Evolutionary conservation across 78 protist species (phyloP), one percentile per base, ranked within the genome.

Genomic region (Speleostelium caveatum): DNA sequence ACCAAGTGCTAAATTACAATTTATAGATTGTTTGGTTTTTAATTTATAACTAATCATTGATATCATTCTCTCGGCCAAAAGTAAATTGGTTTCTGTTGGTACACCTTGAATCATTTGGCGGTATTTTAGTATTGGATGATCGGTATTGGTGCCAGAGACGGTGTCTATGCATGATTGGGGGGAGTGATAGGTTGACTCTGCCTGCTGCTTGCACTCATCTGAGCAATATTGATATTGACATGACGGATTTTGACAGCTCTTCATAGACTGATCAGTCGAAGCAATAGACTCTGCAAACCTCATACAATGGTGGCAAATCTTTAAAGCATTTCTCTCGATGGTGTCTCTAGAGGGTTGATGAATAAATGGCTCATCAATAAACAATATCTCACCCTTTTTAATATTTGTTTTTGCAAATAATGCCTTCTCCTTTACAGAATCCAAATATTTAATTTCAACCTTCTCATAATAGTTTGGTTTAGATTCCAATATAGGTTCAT

Each of bases 1-100:
- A 16, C 73, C 91, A 39, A 83, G 51, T 69, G 79, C 91, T 19
- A 83, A 59, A 38, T 83, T 83, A 58, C 91, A 83, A 42, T 83
- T 83, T 61, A 69, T 83, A 17, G 73, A 42, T 32, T 69, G 22
- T 58, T 63, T 36, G 0, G 63, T 53, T 45, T 69, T 83, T 32
- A 83, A 41, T 2, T 17, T 49, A 62, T 67, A 32, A 26, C 80
- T 69, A 30, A 83, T 83, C 53, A 39, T 83, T 7, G 91, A 73
- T 22, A 69, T 32, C 32, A 83, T 38, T 16, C 38, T n/a, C 42
- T 83, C 91, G 19, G 77, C 91, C 2, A 83, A 42, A 1, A 83
- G 28, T 1, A 83, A 36, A 28, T 36, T 38, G 5, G 79, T 41
- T 10, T 26, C 41, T n/a, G 79, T 71, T 30, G 91, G 79, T 56